phyloP scores from a whole-genome alignment of 768 basidiomycete genomes.

The Pleurotus sapidus region DNA sequence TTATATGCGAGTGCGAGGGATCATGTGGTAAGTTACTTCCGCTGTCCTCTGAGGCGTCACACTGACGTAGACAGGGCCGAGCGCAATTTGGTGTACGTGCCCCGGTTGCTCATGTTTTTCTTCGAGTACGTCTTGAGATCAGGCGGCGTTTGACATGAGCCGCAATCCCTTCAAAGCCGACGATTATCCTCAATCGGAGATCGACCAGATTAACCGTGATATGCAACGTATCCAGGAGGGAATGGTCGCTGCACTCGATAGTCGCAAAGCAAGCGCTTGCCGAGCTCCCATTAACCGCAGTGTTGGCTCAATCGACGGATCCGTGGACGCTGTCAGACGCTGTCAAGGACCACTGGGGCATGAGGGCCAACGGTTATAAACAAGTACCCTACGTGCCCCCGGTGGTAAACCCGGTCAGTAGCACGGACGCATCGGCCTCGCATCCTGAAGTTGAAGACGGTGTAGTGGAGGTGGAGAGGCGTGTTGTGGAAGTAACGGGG shows the following conservation, averaged over 20 bases:
- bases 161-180: background rate
- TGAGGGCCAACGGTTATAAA: constrained; percentile 38
- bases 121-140: constrained; percentile 58
- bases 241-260: constrained; percentile 43
- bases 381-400: constrained; percentile 6
- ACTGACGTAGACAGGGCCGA: constrained; percentile 31
- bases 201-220: background rate
- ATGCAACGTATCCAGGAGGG: constrained; percentile 11
- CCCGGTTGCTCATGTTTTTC: constrained; percentile 59
- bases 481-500: constrained; percentile 1
- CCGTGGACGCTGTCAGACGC: constrained; percentile 51
- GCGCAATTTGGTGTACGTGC: constrained; percentile 45
- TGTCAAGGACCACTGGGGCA: constrained; percentile 48
- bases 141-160: constrained; percentile 11
- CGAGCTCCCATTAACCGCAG: constrained; percentile 51
- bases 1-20: constrained; percentile 62
- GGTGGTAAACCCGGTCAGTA: constrained; percentile 4
- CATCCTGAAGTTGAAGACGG: constrained; percentile 3
- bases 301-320: constrained; percentile 36
- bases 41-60: background rate
- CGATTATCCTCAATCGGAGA: background rate
- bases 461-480: constrained; percentile 2
- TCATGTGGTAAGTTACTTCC: constrained; percentile 54
- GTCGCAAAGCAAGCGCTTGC: constrained; percentile 36
- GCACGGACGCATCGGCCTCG: constrained; percentile 7